Evolutionary conservation across 352 stramenopile genomes (phyloP).

Genomic region (Pythium inflatum): DNA sequence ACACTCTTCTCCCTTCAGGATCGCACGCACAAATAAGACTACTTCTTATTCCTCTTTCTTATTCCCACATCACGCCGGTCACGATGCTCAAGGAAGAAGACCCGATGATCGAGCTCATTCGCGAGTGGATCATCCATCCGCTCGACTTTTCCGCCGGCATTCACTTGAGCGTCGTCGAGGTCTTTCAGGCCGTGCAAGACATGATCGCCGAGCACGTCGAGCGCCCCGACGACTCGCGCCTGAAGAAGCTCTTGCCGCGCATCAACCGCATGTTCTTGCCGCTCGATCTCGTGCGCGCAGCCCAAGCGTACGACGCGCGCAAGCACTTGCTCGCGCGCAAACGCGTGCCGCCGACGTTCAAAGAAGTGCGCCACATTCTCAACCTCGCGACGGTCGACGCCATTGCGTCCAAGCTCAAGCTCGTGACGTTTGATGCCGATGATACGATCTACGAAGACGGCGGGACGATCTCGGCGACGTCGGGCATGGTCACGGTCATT

Average conservation of each 20-base stretch:
- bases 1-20: no score
- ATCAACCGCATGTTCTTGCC: conserved; percentile 76
- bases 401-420: conserved; percentile 74
- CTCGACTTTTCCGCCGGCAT: conserved; percentile 61
- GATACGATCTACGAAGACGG: conserved; percentile 89
- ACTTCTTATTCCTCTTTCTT: no score
- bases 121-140: conserved; percentile 83
- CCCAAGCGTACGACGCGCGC: conserved; percentile 67
- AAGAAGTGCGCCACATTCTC: conserved; percentile 84
- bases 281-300: conserved; percentile 68
- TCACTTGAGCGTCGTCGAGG: conserved; percentile 64
- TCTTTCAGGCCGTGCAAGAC: conserved; percentile 75
- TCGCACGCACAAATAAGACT: no score
- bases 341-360: conserved; percentile 82
- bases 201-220: conserved; percentile 79
- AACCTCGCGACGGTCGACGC: conserved; percentile 80
- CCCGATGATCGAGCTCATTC: conserved; percentile 85
- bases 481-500: conserved; percentile 75
- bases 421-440: conserved; percentile 87
- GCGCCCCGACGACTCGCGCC: conserved; percentile 41
- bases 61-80: no score
- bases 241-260: conserved; percentile 67
- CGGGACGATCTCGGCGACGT: conserved; percentile 66
- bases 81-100: conserved; percentile 86
- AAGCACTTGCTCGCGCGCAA: conserved; percentile 80